Conservation (phyloP, 2,329 filamentous ascomycete species). For the Phoma herbarum region DNA sequence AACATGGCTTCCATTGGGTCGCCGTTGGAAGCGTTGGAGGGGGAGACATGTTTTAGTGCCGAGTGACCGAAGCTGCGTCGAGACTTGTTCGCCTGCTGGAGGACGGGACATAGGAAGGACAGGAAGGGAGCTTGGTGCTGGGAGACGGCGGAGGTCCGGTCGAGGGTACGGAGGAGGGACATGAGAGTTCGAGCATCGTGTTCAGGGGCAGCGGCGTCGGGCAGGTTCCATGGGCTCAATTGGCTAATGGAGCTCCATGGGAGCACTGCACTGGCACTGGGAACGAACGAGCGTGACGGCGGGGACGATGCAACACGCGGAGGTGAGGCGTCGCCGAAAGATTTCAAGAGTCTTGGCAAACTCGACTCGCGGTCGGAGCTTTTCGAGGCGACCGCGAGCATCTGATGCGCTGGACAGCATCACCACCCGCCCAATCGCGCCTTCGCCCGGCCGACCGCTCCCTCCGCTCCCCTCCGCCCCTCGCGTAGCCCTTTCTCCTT, state of each 20-base stretch:
- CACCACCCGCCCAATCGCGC: constrained; percentile 2
- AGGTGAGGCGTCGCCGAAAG: constrained; percentile 25
- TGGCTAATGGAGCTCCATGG: constrained; percentile 32
- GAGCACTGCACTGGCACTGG: constrained; percentile 1
- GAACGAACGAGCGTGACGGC: constrained; percentile 6
- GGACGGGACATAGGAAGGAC: constrained; percentile 45
- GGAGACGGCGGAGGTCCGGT: constrained; percentile 61
- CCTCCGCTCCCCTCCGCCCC: not conserved
- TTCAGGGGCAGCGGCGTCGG: constrained; percentile 38
- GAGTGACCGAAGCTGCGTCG: constrained; percentile 34
- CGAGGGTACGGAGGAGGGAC: constrained; percentile 66
- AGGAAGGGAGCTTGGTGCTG: constrained; percentile 44
- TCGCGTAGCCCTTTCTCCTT: too few species aligned
- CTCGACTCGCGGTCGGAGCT: constrained; percentile 6
- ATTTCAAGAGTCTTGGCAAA: constrained; percentile 44
- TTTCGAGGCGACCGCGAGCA: constrained; percentile 3
- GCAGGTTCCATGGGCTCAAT: constrained; percentile 28
- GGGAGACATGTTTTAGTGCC: constrained; percentile 25
- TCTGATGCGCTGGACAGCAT: too few species aligned
- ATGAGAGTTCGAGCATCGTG: constrained; percentile 71
- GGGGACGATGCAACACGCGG: constrained; percentile 5
- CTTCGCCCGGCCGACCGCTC: constrained; percentile 10
- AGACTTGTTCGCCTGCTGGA: constrained; percentile 2
- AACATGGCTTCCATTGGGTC: constrained; percentile 61
- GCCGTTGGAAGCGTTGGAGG: constrained; percentile 32